Base-by-base conservation (phyloP, 176 grass and related monocot genomes). In the Hordeum marinum region DNA sequence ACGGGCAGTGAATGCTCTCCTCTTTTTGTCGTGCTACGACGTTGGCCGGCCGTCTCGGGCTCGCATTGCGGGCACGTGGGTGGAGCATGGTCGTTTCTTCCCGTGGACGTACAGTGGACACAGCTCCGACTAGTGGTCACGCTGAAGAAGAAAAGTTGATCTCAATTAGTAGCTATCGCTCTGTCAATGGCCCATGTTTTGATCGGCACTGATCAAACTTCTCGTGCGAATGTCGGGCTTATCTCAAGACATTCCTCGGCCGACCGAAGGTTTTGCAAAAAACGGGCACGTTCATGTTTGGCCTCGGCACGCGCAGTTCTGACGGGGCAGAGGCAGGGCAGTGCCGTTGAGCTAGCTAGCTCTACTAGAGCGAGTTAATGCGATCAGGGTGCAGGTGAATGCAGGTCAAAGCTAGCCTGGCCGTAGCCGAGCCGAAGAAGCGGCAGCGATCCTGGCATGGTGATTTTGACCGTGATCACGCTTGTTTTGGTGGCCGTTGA, bases 21-120 rank as follows among this genome's bases (percentile, higher is more conserved):
- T 85, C 60, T 76, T 84, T 85, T 85, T 89, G 77, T 34, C 61
- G 68, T 37, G 82, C 87, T 76, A 76, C 32, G 36, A 36, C 15
- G 65, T 29, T 29, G 29, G 29, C 20, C 36, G 32, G 4, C 59
- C 68, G 43, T 54, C 21, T 48, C 58, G 7, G 4, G 21, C 7
- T 6, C 1, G 39, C 39, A 8, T 8, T 11, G 20, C 5, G 5
- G 36, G 3, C 12, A 25, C 62, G 21, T n/a, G 14, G 26, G 2
- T 0, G 10, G 54, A 34, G 17, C 48, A 52, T 55, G 52, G 52
- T 3, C 39, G 39, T 40, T 1, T 40, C 39, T 8, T 9, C 39
- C 39, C 1, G 32, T 34, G 32, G 32, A 34, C n/a, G n/a, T n/a
- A n/a, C 32, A 40, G 39, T 40, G 39, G 39, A 40, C 39, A 40